A percentile compares a stretch with the other conserved stretches of the same genome.
These are phyloP conservation scores for Fraxinus pennsylvanica DNA, from an alignment of 257 asterid genomes.

Conservation along the genomic window DNA sequence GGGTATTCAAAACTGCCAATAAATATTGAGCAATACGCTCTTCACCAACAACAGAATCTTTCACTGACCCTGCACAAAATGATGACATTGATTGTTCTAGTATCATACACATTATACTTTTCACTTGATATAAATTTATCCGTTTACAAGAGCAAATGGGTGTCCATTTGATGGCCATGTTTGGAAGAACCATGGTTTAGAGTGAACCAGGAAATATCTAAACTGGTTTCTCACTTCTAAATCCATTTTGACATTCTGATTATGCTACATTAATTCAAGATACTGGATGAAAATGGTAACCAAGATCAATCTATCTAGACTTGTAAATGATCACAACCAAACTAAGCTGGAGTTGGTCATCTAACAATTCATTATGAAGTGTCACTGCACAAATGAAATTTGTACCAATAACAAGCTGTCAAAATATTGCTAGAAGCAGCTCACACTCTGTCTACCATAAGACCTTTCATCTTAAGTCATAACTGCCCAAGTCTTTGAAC, in stretches of 20 bases:
- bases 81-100: background rate
- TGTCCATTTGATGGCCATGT: no score
- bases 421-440: no score
- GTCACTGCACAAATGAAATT: background rate
- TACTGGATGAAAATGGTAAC: background rate
- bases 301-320: background rate
- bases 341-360: background rate
- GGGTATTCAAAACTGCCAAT: slow-evolving; percentile 75
- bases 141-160: background rate
- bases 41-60: slow-evolving; percentile 95
- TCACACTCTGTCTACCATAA: background rate
- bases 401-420: background rate
- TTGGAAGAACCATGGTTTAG: background rate
- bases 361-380: no score
- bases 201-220: background rate
- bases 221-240: background rate
- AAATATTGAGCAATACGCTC: slow-evolving; percentile 83
- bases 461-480: no score
- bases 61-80: slow-evolving; percentile 70
- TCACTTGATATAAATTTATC: background rate
- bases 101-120: background rate
- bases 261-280: background rate
- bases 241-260: background rate
- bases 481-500: no score
- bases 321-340: background rate